Base-by-base conservation (phyloP, 805 yeast genomes). In the Yamadazyma tumulicola region DNA sequence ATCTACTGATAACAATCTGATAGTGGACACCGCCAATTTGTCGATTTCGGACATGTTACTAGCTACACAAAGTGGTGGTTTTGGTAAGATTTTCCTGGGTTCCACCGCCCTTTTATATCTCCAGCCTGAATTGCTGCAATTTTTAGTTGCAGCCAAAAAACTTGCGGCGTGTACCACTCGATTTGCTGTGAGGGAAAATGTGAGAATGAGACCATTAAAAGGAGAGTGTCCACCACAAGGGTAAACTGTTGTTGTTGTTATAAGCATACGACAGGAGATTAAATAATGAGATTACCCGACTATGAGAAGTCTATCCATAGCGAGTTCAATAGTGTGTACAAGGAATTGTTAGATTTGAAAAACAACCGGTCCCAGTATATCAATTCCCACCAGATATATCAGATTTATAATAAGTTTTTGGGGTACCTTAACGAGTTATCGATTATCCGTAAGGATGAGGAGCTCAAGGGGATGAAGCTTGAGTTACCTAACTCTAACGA, bases 1-100 rank as follows among this genome's bases (percentile, higher is more conserved):
- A 62, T 91, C 98, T 35, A 85, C 85, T 22, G 97, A 79, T 53
- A 91, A 75, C 43, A 82, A 67, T 71, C 96, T 86, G 70, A 91
- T 85, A 52, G 97, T 86, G 73, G 76, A 73, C 64, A 91, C 72
- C 39, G 96, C 85, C 59, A 72, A 72, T 48, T 69, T 70, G 62
- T 89, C 95, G 52, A 85, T 67, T 36, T 46, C 46, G n/a, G n/a
- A n/a, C n/a, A n/a, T n/a, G n/a, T n/a, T n/a, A n/a, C n/a, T n/a
- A n/a, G n/a, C n/a, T n/a, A n/a, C n/a, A n/a, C n/a, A n/a, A n/a
- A n/a, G n/a, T n/a, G n/a, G n/a, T n/a, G n/a, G n/a, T n/a, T n/a
- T n/a, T n/a, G n/a, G n/a, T n/a, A n/a, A n/a, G n/a, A n/a, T n/a
- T n/a, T n/a, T n/a, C n/a, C n/a, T n/a, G n/a, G n/a, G n/a, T n/a